These are phyloP conservation scores for Podila minutissima DNA, from an alignment of 192 early-diverging fungal species.

Conservation along the genomic window DNA sequence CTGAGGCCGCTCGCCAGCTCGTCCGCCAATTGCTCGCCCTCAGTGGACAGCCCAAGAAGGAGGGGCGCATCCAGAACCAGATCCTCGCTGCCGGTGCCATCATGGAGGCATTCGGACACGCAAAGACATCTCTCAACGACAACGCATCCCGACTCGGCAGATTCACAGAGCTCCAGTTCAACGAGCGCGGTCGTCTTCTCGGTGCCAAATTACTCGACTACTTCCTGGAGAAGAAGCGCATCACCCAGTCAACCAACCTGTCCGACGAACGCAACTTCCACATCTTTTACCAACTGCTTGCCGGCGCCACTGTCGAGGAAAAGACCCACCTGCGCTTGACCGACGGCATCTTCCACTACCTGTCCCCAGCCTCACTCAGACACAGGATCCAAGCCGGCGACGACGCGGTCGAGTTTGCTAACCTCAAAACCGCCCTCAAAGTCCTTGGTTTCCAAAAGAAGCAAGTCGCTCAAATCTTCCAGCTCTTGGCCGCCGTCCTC, in stretches of 20 bases:
- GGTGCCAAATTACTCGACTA: constrained; percentile 91
- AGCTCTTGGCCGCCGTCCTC: constrained; percentile 85
- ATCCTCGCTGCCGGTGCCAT: constrained; percentile 76
- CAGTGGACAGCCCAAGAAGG: constrained; percentile 74
- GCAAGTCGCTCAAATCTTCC: constrained; percentile 86
- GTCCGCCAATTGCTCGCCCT: constrained; percentile 75
- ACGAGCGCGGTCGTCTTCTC: constrained; percentile 88
- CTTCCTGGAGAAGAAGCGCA: constrained; percentile 86
- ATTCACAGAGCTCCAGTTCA: constrained; percentile 92
- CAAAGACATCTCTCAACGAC: constrained; percentile 75
- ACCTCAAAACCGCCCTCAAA: constrained; percentile 85
- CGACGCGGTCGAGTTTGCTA: constrained; percentile 69
- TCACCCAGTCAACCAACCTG: constrained; percentile 61
- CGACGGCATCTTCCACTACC: constrained; percentile 70
- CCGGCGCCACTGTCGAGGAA: constrained; percentile 85
- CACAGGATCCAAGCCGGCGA: constrained; percentile 58
- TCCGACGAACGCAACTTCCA: constrained; percentile 90
- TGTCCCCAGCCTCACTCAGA: constrained; percentile 64
- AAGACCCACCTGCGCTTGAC: constrained; percentile 77
- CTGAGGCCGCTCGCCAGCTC: constrained; percentile 73
- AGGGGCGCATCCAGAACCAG: constrained; percentile 74
- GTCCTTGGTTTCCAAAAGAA: constrained; percentile 84
- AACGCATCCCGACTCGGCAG: constrained; percentile 88
- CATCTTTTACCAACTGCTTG: constrained; percentile 94
- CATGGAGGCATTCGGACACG: constrained; percentile 91